Evolutionary conservation across 1,284 basidiomycete species (phyloP).

Genomic region (Cutaneotrichosporon mucoides): DNA sequence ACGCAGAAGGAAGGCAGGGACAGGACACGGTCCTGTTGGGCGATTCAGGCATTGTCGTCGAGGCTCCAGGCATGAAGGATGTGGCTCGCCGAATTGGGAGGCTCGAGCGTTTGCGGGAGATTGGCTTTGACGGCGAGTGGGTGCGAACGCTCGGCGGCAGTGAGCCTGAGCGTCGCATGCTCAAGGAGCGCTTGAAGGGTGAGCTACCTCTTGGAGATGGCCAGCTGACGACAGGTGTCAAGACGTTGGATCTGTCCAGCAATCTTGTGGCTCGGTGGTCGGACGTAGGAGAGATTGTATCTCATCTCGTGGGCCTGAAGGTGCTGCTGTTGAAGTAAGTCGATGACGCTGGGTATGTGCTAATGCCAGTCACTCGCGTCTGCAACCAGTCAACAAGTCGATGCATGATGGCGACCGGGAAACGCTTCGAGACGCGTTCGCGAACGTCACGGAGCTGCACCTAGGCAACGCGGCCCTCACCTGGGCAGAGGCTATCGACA

Average conservation of each 20-base stretch:
- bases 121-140: slow-evolving; percentile 67
- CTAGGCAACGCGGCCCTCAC: slow-evolving; percentile 67
- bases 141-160: slow-evolving; percentile 57
- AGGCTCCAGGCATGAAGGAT: slow-evolving; percentile 76
- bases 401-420: slow-evolving; percentile 15
- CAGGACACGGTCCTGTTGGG: slow-evolving; percentile 58
- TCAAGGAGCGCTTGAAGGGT: slow-evolving; percentile 35
- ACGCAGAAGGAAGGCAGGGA: slow-evolving; percentile 45
- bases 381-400: slow-evolving; percentile 58
- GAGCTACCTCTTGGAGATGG: background rate
- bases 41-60: slow-evolving; percentile 79
- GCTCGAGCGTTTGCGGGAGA: slow-evolving; percentile 65
- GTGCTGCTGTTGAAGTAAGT: slow-evolving; percentile 71
- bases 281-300: slow-evolving; percentile 61
- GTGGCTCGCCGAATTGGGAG: slow-evolving; percentile 66
- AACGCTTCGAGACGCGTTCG: slow-evolving; percentile 54
- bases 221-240: slow-evolving; percentile 58
- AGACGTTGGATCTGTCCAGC: slow-evolving; percentile 73
- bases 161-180: slow-evolving; percentile 27
- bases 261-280: slow-evolving; percentile 73
- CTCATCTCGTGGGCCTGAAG: slow-evolving; percentile 61
- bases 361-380: slow-evolving; percentile 49
- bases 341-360: slow-evolving; percentile 1
- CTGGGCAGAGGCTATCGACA: slow-evolving; percentile 60
- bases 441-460: slow-evolving; percentile 61